Conservation (phyloP, 2,329 filamentous ascomycete species). For the Microsporum canis region DNA sequence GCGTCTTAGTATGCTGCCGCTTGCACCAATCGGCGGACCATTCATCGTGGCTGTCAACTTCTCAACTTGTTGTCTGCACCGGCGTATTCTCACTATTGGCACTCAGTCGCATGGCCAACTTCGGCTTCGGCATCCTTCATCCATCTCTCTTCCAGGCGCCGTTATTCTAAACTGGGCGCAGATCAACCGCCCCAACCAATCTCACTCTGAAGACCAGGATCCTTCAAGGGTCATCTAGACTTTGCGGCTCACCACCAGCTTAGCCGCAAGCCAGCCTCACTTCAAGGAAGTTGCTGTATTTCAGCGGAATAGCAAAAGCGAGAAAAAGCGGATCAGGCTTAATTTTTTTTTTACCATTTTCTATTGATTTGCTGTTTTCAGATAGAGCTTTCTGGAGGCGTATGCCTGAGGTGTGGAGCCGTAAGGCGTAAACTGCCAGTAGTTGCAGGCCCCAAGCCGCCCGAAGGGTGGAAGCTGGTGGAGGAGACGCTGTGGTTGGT, state of each 20-base stretch:
- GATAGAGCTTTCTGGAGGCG: slow-evolving; percentile 2
- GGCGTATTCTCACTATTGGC: not conserved
- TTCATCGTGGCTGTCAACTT: not conserved
- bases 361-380: not conserved
- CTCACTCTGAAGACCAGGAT: not conserved
- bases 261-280: not conserved
- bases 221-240: not conserved
- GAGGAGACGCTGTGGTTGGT: not conserved
- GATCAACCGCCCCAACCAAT: slow-evolving; percentile 1
- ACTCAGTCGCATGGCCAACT: not conserved
- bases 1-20: not conserved
- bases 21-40: not conserved
- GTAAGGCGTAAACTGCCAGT: not conserved
- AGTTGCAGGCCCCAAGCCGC: not conserved
- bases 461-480: not conserved
- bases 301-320: not conserved
- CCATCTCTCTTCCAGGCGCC: not conserved
- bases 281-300: not conserved
- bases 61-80: not conserved
- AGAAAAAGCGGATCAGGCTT: not conserved
- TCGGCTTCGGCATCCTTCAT: not conserved
- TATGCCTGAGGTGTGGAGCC: slow-evolving; percentile 2
- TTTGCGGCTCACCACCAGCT: slow-evolving; percentile 3
- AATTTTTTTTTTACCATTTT: not conserved
- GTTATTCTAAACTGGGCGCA: slow-evolving; percentile 1